Percentiles rank a stretch among this genome's conserved stretches.
Conservation (phyloP, 768 basidiomycete species). For the Mycena epipterygia region DNA sequence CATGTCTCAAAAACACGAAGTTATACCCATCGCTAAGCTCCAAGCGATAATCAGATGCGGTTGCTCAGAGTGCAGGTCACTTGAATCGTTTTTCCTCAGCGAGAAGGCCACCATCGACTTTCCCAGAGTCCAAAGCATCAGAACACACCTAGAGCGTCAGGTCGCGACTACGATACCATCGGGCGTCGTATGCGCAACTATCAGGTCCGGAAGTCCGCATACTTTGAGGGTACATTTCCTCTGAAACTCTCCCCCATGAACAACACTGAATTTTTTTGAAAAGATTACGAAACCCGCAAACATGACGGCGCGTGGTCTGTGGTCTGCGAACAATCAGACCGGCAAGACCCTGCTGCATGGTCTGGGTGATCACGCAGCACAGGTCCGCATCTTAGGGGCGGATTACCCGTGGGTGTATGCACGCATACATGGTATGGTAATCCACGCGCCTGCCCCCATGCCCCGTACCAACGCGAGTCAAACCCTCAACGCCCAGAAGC, state of each 20-base stretch:
- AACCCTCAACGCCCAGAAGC: constrained; percentile 18
- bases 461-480: constrained; percentile 12
- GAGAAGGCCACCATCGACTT: background rate
- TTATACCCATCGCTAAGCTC: constrained; percentile 12
- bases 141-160: constrained; percentile 35
- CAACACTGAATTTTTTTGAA: background rate
- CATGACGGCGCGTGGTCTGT: constrained; percentile 32
- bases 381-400: constrained; percentile 20
- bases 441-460: background rate
- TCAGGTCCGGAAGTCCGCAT: constrained; percentile 23
- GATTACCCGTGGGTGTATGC: constrained; percentile 21
- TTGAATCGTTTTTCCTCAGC: constrained; percentile 28
- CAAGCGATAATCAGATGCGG: constrained; percentile 21
- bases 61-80: constrained; percentile 23
- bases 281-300: constrained; percentile 35
- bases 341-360: constrained; percentile 22
- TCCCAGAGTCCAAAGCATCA: background rate
- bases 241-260: background rate
- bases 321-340: constrained; percentile 24
- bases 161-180: background rate
- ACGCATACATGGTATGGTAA: background rate
- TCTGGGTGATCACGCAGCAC: constrained; percentile 25
- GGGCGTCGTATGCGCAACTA: constrained; percentile 26
- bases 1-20: constrained; percentile 21
- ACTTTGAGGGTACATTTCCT: constrained; percentile 25